Evolutionary conservation across 768 basidiomycete species (phyloP), one percentile per base, ranked within the genome.

Genomic region (Podaxis sp.): DNA sequence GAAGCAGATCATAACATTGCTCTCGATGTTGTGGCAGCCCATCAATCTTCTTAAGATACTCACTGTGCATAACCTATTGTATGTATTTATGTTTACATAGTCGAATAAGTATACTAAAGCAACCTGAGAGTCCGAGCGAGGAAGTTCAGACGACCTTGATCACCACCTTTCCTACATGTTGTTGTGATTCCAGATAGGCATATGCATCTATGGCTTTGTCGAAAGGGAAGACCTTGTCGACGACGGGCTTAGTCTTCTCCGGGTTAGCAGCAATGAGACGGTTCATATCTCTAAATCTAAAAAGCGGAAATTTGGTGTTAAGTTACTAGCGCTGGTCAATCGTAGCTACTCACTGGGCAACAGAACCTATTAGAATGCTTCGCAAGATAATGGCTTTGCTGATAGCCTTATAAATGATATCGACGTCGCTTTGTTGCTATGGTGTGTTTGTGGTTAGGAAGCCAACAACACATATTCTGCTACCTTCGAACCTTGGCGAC

Each of bases 101-200:
- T 33, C 30, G 30, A 33, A 10, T 33, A 33, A 33, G 30, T 10
- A 33, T 33, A 33, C 30, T 33, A 33, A 33, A 33, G 8, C 8
- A 33, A 33, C 30, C 30, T 33, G 30, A 33, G 24, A n/a, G 20
- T 15, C 1, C 22, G 12, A 24, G 10, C 50, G 30, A 8, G 3
- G 15, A 53, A 6, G 8, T 20, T 57, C 49, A 61, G 7, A 66
- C 52, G 11, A 85, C 78, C 70, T 77, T 77, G 63, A 86, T 81
- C 8, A 83, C 82, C 2, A 86, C 80, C 72, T 88, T 87, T 22
- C 86, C 87, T 24, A 87, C 81, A 68, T 87, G 84, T 56, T 76
- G 75, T 59, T 84, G 84, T 1, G 77, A 79, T 62, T 78, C 74
- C 60, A 85, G 74, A 66, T 86, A 80, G 51, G 73, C 70, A 68